A percentile compares a stretch with the other conserved stretches of the same genome.
Conservation (phyloP, 306 rosid genomes). For the Rosa lucieae region DNA sequence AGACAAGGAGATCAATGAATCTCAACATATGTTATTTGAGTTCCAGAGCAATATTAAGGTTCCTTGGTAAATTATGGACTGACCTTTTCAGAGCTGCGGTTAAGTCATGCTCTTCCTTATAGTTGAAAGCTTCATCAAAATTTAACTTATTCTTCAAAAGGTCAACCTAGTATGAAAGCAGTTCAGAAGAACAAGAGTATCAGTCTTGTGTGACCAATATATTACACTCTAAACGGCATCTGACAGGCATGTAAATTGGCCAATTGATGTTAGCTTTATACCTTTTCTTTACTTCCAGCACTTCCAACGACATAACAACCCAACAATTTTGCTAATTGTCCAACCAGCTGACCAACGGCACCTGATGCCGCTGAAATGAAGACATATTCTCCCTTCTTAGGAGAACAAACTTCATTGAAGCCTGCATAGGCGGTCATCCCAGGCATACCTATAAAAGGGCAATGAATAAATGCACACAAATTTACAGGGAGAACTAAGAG, state of each 20-base stretch:
- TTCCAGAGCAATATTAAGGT: not conserved
- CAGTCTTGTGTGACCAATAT: not conserved
- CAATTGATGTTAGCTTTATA: too few relatives aligned
- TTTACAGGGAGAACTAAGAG: too few relatives aligned
- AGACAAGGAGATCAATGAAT: too few relatives aligned
- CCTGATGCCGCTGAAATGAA: conserved; percentile 39
- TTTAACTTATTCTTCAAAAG: conserved; percentile 46
- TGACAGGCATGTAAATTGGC: not conserved
- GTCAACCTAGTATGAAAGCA: conserved; percentile 31
- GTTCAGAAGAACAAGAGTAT: not conserved
- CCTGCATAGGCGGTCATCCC: conserved; percentile 41
- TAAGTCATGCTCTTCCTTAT: conserved; percentile 61
- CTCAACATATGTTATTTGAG: not conserved
- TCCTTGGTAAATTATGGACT: not conserved
- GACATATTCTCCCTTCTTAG: conserved; percentile 36
- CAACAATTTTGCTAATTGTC: conserved; percentile 34
- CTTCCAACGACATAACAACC: conserved; percentile 42
- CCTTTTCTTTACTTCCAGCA: conserved; percentile 37
- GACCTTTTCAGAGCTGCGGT: conserved; percentile 51
- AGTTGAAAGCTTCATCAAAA: conserved; percentile 60
- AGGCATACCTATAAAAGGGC: conserved; percentile 24
- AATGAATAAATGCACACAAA: too few relatives aligned
- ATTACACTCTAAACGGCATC: not conserved
- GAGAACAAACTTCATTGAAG: conserved; percentile 28
- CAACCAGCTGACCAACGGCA: conserved; percentile 40